Evolutionary conservation across 345 rosid species (phyloP).

Genomic region (Eucalyptus polyanthemos): DNA sequence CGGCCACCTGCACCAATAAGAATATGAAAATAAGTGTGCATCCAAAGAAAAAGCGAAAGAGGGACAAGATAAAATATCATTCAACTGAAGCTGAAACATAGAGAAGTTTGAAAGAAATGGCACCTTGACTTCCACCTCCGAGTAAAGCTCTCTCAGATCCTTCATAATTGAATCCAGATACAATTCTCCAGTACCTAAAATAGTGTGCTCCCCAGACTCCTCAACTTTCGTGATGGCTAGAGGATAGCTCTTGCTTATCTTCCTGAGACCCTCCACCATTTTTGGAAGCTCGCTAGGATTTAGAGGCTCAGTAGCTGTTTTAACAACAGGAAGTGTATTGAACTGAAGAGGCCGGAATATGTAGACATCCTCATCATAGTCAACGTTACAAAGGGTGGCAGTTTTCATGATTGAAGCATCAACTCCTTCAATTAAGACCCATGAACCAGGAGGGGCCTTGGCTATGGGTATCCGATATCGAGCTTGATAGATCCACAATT

Average conservation of each 20-base stretch:
- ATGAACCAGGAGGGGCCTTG: constrained; percentile 96
- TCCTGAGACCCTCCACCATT: constrained; percentile 99
- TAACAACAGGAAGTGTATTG: constrained; percentile 92
- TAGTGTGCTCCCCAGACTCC: constrained; percentile 97
- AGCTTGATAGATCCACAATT: constrained; percentile 92
- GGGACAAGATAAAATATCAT: not conserved
- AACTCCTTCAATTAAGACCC: constrained; percentile 97
- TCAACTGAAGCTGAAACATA: not conserved
- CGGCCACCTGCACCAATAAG: constrained; percentile 61
- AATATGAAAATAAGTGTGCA: not conserved
- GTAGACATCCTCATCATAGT: constrained; percentile 70
- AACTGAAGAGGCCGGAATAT: constrained; percentile 86
- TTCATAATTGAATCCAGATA: constrained; percentile 97
- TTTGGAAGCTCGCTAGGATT: constrained; percentile 98
- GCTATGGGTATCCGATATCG: constrained; percentile 85
- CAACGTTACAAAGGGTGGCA: constrained; percentile 71
- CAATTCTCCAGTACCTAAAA: constrained; percentile 92
- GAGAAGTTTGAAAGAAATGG: not conserved
- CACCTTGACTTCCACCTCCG: constrained; percentile 99
- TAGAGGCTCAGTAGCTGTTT: constrained; percentile 97
- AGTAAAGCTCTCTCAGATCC: constrained; percentile 95
- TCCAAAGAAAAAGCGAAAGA: not conserved
- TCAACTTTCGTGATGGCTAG: constrained; percentile 95
- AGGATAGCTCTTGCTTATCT: constrained; percentile 98
- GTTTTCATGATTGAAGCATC: constrained; percentile 97